Evolutionary conservation across 345 rosid genomes (phyloP).

Genomic region (Punica granatum): DNA sequence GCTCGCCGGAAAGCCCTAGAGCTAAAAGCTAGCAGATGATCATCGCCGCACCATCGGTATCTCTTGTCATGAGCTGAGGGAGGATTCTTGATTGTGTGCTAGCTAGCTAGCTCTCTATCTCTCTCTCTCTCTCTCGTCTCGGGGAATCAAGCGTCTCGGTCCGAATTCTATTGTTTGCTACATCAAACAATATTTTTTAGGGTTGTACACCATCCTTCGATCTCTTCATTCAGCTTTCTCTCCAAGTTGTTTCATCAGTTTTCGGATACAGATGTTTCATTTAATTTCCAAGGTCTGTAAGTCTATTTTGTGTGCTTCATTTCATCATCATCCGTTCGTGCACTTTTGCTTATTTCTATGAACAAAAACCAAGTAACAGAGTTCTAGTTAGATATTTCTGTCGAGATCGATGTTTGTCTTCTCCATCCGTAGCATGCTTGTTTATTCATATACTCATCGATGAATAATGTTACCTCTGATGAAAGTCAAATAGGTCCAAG

Average conservation of each 20-base stretch:
- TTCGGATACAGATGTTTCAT: neutral
- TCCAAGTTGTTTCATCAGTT: neutral
- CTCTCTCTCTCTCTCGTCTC: neutral
- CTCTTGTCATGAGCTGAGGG: neutral
- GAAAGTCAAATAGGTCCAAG: too few species aligned
- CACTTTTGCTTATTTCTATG: neutral
- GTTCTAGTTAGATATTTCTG: neutral
- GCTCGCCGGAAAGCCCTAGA: conserved; percentile 14
- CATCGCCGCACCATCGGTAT: conserved; percentile 4
- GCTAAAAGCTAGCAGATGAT: conserved; percentile 1
- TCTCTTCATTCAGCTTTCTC: neutral
- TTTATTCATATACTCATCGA: too few species aligned
- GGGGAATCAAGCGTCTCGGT: conserved; percentile 65
- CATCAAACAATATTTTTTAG: neutral
- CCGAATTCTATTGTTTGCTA: conserved; percentile 31
- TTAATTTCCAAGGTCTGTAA: neutral
- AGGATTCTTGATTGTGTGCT: conserved; percentile 1
- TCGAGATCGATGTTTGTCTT: neutral
- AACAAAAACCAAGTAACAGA: neutral
- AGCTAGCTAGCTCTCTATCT: neutral
- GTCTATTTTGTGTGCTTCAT: neutral
- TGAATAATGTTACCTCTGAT: too few species aligned
- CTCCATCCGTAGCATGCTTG: too few species aligned
- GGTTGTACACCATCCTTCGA: neutral
- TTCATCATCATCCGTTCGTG: neutral